These are phyloP conservation scores for Celoporthe dispersa DNA, from an alignment of 2,329 filamentous ascomycete genomes.

Conservation along the genomic window DNA sequence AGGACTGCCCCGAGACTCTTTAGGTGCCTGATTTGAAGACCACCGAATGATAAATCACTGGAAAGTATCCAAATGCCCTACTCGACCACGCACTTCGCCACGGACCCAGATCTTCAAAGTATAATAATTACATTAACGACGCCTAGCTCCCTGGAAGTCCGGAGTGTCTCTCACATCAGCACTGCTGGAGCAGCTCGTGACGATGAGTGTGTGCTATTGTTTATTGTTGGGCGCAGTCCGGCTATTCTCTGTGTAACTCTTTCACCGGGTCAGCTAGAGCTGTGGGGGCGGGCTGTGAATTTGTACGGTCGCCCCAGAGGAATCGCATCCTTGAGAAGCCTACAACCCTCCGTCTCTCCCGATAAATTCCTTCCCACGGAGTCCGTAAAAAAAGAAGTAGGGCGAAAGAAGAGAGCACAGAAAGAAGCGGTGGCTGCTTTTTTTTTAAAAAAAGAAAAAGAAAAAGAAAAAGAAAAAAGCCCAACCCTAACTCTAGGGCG, in stretches of 20 bases:
- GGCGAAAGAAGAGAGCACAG: neutral
- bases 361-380: no score
- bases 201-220: neutral
- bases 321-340: neutral
- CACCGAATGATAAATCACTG: no score
- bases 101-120: neutral
- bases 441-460: no score
- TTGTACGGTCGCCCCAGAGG: neutral
- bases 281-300: neutral
- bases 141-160: neutral
- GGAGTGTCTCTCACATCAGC: neutral
- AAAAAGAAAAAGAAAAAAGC: no score
- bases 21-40: no score
- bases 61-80: neutral
- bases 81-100: neutral
- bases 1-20: no score
- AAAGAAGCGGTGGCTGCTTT: neutral
- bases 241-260: neutral
- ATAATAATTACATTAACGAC: neutral
- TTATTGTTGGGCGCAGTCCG: no score
- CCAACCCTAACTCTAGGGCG: no score
- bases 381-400: neutral
- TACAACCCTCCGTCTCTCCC: neutral
- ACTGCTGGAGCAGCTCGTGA: neutral
- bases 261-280: neutral